These are phyloP conservation scores for Catharanthus roseus DNA, from an alignment of 257 asterid species.

Conservation along the genomic window DNA sequence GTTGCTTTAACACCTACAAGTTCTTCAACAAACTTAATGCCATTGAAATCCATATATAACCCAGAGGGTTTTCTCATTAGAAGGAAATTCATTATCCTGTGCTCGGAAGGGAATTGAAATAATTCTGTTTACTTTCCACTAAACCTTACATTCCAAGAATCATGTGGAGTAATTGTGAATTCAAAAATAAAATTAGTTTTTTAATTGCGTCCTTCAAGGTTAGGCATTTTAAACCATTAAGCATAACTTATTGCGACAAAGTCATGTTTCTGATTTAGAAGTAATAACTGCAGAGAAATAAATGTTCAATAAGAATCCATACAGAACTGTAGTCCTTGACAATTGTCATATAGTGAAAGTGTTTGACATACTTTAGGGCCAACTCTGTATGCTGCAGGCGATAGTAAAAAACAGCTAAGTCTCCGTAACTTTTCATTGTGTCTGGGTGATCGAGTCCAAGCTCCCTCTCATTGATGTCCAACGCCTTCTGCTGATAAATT, in stretches of 20 bases:
- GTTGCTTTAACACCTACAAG: neutral
- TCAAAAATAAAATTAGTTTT: neutral
- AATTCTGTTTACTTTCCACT: neutral
- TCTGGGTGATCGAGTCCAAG: conserved; percentile 88
- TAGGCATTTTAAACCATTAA: neutral
- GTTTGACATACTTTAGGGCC: conserved; percentile 39
- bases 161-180: neutral
- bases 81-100: neutral
- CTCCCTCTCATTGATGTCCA: conserved; percentile 81
- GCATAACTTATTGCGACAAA: neutral
- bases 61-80: neutral
- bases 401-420: conserved; percentile 75
- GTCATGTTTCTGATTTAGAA: too few relatives aligned
- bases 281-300: neutral
- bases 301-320: neutral
- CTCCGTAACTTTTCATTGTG: conserved; percentile 89
- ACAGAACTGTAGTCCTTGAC: neutral
- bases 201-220: neutral
- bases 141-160: neutral
- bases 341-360: neutral
- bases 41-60: neutral
- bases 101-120: neutral
- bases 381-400: conserved; percentile 77
- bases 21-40: neutral
- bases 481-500: conserved; percentile 76